phyloP scores from a whole-genome alignment of 306 rosid species.

The Vachellia pachyceras region DNA sequence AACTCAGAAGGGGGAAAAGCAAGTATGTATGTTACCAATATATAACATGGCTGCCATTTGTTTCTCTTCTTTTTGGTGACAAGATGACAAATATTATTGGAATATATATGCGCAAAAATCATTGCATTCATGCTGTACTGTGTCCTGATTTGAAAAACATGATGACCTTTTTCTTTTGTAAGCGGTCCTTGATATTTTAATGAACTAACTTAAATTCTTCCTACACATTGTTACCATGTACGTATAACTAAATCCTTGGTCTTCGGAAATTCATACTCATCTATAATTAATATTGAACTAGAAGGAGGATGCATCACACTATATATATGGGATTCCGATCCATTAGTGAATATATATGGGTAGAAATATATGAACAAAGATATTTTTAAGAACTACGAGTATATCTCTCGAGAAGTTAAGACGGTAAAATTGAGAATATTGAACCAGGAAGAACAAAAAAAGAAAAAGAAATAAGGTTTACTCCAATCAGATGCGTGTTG shows the following conservation, averaged over 20 bases:
- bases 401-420: background rate
- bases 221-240: background rate
- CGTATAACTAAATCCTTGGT: background rate
- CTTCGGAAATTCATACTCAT: background rate
- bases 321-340: conserved; percentile 5
- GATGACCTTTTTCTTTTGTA: background rate
- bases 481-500: background rate
- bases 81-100: background rate
- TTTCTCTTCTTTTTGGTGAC: background rate
- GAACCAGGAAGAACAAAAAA: conserved; percentile 29
- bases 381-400: background rate
- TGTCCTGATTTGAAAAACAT: conserved; percentile 31
- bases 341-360: background rate
- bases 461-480: conserved; percentile 7
- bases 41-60: background rate
- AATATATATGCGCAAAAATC: conserved; percentile 16
- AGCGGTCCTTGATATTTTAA: conserved; percentile 22
- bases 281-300: background rate
- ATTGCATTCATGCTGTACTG: conserved; percentile 18
- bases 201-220: conserved; percentile 3
- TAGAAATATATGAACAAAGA: background rate
- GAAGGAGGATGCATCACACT: conserved; percentile 8
- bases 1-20: conserved; percentile 11
- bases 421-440: conserved; percentile 16
- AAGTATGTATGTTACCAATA: background rate